Conservation (phyloP, 148 eudicot species). For the Diospyros kaki region DNA sequence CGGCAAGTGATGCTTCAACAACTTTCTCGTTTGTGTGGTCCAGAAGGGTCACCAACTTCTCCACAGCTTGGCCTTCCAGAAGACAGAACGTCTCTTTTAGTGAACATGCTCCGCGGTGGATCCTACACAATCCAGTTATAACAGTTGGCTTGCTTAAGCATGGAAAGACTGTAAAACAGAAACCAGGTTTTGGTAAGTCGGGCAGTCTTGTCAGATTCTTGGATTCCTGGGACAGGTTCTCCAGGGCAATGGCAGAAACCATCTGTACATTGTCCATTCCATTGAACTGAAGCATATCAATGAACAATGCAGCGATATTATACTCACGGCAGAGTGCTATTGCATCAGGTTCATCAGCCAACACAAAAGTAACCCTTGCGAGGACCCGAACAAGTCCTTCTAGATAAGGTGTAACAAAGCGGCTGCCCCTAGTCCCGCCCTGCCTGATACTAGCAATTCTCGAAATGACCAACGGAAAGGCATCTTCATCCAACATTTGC, state of each 20-base stretch:
- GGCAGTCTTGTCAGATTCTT: constrained; percentile 52
- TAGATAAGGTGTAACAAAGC: constrained; percentile 63
- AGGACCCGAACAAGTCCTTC: constrained; percentile 85
- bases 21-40: constrained; percentile 80
- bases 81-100: constrained; percentile 66
- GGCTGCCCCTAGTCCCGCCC: constrained; percentile 64
- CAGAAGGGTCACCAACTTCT: constrained; percentile 60
- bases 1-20: constrained; percentile 82
- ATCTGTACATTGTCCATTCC: constrained; percentile 80
- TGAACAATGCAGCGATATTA: constrained; percentile 51
- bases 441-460: constrained; percentile 54
- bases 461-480: constrained; percentile 44
- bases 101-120: constrained; percentile 75
- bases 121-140: constrained; percentile 51
- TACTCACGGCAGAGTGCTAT: constrained; percentile 51
- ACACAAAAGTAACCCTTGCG: constrained; percentile 60
- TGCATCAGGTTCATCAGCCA: constrained; percentile 54
- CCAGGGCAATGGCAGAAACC: constrained; percentile 74
- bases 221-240: constrained; percentile 68
- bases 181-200: constrained; percentile 45
- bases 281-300: constrained; percentile 59
- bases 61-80: constrained; percentile 70
- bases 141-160: constrained; percentile 65
- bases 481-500: constrained; percentile 61
- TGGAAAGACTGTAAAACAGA: constrained; percentile 47